These are phyloP conservation scores for Brachypodium distachyon DNA, from an alignment of 202 grass and related monocot species.

Conservation along the genomic window DNA sequence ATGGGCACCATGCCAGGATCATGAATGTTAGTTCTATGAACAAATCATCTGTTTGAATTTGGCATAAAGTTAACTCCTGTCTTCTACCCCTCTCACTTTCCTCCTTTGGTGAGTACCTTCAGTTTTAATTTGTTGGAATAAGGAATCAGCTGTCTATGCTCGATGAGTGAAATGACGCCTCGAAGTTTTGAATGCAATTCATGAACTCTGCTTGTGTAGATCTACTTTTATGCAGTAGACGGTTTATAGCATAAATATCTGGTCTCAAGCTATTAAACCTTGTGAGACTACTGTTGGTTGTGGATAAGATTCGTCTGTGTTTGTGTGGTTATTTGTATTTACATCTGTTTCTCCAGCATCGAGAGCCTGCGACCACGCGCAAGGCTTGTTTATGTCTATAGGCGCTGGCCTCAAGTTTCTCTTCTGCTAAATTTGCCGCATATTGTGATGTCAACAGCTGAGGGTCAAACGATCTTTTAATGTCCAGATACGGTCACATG, in stretches of 20 bases:
- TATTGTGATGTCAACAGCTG: not conserved
- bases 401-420: not conserved
- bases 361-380: not conserved
- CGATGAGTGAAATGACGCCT: conserved; percentile 24
- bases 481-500: too few relatives aligned
- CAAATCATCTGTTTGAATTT: conserved; percentile 31
- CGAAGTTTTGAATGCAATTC: conserved; percentile 43
- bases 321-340: too few relatives aligned
- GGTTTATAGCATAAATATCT: not conserved
- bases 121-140: conserved; percentile 54
- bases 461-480: too few relatives aligned
- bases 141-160: conserved; percentile 36
- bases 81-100: not conserved
- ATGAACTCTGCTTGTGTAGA: conserved; percentile 12
- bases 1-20: conserved; percentile 2
- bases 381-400: not conserved
- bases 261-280: not conserved
- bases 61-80: conserved; percentile 44
- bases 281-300: not conserved
- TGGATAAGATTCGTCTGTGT: too few relatives aligned
- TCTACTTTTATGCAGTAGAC: not conserved
- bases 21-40: conserved; percentile 41
- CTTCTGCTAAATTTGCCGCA: too few relatives aligned
- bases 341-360: too few relatives aligned
- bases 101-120: conserved; percentile 18